Base-by-base conservation (phyloP, 1,139 yeast species). In the Saccharomycopsis crataegensis region DNA sequence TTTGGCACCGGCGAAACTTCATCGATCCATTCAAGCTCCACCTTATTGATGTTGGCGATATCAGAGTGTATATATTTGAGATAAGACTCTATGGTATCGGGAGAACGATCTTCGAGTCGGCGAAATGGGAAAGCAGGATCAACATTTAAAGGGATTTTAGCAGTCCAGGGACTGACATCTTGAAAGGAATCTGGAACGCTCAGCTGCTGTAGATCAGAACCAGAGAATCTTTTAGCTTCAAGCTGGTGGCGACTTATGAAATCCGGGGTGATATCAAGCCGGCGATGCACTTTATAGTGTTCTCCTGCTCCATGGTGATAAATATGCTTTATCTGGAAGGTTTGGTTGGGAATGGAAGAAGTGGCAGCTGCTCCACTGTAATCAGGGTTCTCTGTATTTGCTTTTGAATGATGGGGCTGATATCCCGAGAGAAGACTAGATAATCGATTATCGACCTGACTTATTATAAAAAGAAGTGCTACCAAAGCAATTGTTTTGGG, bases 71-170 rank as follows among this genome's bases (percentile, higher is more conserved):
- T 84, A 64, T 77, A 84, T 31, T 76, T 74, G 52, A 86, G 66
- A 62, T 83, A 86, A 1, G 83, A 74, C 61, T 86, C 91, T 52
- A 87, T 71, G 60, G 76, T 78, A 44, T 77, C 80, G 0, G 91
- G 90, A 42, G 76, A 72, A 44, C 94, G 73, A 51, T 83, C 76
- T 28, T 67, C 69, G 57, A 87, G 65, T 56, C 95, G 69, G 34
- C 70, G 71, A 37, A 80, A 72, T 31, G 61, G 43, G 32, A 64
- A 52, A 7, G 49, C 60, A 1, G 46, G 46, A 3, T 59, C 51
- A 1, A 62, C 46, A 1, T 52, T 55, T 33, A 67, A 51, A 0
- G 73, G 70, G 16, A 76, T 63, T 44, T 63, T 56, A 11, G 72
- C 68, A 1, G 70, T 67, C 72, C 78, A 77, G 0, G 82, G 81